Conservation (phyloP, 2,329 filamentous ascomycete genomes). For the Pyricularia sp. region DNA sequence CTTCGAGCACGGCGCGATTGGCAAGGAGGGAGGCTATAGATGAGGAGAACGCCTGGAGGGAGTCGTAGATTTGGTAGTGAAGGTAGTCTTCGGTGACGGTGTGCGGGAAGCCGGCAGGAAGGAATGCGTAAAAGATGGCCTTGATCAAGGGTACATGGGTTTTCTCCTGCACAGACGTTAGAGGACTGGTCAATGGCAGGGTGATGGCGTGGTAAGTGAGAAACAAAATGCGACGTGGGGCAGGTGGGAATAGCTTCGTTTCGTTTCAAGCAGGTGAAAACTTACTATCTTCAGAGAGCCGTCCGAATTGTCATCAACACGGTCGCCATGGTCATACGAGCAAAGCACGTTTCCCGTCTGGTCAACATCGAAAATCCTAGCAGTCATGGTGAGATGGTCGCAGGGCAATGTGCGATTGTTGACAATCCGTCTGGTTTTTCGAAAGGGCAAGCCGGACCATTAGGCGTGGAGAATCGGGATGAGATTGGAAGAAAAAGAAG, state of each 20-base stretch:
- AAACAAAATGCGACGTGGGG: background rate
- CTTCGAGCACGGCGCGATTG: conserved; percentile 70
- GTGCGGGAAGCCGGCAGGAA: conserved; percentile 80
- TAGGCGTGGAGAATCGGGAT: background rate
- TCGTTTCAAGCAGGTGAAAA: background rate
- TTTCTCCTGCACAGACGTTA: conserved; percentile 17
- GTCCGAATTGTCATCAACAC: conserved; percentile 12
- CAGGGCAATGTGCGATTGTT: background rate
- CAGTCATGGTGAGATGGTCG: conserved; percentile 15
- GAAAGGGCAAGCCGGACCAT: background rate
- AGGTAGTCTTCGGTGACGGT: conserved; percentile 81
- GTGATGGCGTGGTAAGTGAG: background rate
- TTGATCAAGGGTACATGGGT: conserved; percentile 26
- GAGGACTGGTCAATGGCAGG: background rate
- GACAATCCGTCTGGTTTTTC: background rate
- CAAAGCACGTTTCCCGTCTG: conserved; percentile 26
- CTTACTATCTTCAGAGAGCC: conserved; percentile 15
- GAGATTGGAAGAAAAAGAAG: background rate
- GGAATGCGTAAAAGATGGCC: conserved; percentile 58
- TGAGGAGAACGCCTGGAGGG: conserved; percentile 74
- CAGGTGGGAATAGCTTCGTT: background rate
- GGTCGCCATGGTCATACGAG: conserved; percentile 18
- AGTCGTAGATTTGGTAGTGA: conserved; percentile 62
- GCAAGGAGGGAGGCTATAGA: conserved; percentile 73
- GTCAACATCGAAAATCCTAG: conserved; percentile 24